phyloP scores from a whole-genome alignment of 345 rosid species.

The Lepidium africanum region DNA sequence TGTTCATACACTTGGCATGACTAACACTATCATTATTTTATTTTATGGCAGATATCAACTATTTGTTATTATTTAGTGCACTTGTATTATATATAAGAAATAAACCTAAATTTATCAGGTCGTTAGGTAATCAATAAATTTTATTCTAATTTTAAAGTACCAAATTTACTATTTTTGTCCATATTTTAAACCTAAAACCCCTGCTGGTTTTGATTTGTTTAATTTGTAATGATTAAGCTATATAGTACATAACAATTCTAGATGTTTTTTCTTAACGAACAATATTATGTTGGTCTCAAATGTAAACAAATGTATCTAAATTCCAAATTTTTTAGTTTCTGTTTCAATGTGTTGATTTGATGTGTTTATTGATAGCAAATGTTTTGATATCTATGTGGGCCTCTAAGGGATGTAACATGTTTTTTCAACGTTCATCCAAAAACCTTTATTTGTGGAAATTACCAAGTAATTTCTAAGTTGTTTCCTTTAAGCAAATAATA shows the following conservation, averaged over 20 bases:
- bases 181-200: background rate
- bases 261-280: too few relatives aligned
- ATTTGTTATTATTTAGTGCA: background rate
- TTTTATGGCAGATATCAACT: too few relatives aligned
- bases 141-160: background rate
- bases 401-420: background rate
- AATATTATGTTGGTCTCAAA: background rate
- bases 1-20: conserved; percentile 9
- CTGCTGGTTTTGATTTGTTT: background rate
- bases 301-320: background rate
- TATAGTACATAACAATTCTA: background rate
- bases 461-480: background rate
- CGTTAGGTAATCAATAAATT: background rate
- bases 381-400: background rate
- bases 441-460: conserved; percentile 15
- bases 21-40: background rate
- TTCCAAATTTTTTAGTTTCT: too few relatives aligned
- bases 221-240: background rate
- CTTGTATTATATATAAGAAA: background rate
- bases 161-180: background rate
- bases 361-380: background rate
- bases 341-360: background rate
- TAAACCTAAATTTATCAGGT: background rate
- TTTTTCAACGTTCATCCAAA: background rate
- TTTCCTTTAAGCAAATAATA: background rate